phyloP scores from a whole-genome alignment of 2,329 filamentous ascomycete genomes.

The Aquanectria penicillioides region DNA sequence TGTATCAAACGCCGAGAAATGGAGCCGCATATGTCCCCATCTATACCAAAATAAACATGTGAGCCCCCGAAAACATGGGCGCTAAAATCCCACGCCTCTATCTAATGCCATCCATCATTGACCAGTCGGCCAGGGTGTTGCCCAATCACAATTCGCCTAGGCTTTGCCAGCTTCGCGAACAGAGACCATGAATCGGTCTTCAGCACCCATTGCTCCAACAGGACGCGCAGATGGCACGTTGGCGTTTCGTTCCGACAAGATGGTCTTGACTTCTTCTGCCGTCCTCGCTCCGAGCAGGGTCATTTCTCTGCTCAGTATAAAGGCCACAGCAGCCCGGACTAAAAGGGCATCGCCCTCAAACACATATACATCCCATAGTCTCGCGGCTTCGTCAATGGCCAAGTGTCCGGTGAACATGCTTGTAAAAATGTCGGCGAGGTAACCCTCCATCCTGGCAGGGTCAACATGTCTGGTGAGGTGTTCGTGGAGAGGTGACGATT shows the following conservation, averaged over 20 bases:
- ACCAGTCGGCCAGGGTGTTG: constrained; percentile 19
- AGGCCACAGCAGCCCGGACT: constrained; percentile 75
- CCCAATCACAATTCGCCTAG: constrained; percentile 29
- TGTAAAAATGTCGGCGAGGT: constrained; percentile 70
- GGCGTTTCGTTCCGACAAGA: constrained; percentile 46
- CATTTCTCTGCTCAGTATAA: constrained; percentile 66
- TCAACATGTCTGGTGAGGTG: constrained; percentile 67
- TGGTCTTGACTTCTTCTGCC: constrained; percentile 54
- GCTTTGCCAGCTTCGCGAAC: constrained; percentile 49
- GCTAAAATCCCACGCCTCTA: constrained; percentile 15
- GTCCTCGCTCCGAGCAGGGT: constrained; percentile 59
- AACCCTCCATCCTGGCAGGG: constrained; percentile 59
- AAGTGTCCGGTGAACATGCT: constrained; percentile 71
- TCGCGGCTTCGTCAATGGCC: constrained; percentile 74
- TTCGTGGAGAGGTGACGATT: constrained; percentile 70
- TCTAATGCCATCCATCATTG: constrained; percentile 19
- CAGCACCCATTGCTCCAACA: constrained; percentile 56
- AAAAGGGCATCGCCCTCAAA: constrained; percentile 82
- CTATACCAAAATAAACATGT: constrained; percentile 42
- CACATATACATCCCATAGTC: constrained; percentile 84
- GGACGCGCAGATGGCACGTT: constrained; percentile 46
- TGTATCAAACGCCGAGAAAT: constrained; percentile 39
- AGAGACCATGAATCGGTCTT: constrained; percentile 54
- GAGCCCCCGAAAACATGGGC: not conserved
- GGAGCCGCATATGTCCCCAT: constrained; percentile 36